These are phyloP conservation scores for Paraphoma chrysanthemicola DNA, from an alignment of 2,329 filamentous ascomycete species.

Conservation along the genomic window DNA sequence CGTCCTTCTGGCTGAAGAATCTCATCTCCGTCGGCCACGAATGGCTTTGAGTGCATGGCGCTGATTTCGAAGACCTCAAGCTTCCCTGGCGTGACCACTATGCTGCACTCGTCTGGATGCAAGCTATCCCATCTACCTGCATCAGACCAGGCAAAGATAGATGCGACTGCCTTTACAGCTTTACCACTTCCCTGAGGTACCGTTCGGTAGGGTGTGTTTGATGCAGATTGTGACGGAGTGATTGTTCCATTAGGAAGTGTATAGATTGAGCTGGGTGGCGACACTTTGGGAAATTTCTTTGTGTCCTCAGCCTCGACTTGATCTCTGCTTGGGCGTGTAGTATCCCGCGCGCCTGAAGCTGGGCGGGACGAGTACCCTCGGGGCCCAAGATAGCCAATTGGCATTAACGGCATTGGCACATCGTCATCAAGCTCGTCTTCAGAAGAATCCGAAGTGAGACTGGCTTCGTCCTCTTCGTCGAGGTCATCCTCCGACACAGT, in stretches of 20 bases:
- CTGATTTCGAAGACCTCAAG: constrained; percentile 68
- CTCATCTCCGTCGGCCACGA: constrained; percentile 49
- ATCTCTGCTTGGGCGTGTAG: constrained; percentile 16
- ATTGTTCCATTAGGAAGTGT: constrained; percentile 61
- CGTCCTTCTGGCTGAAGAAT: constrained; percentile 43
- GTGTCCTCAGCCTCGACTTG: constrained; percentile 25
- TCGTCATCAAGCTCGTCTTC: constrained; percentile 65
- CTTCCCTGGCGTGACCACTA: constrained; percentile 68
- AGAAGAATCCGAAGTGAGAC: constrained; percentile 58
- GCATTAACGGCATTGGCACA: constrained; percentile 47
- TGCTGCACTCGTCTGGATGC: constrained; percentile 67
- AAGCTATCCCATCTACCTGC: constrained; percentile 66
- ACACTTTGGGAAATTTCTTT: constrained; percentile 52
- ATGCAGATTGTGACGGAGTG: constrained; percentile 81
- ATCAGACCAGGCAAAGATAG: constrained; percentile 69
- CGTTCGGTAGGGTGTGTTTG: constrained; percentile 72
- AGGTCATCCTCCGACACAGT: constrained; percentile 52
- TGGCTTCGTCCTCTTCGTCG: constrained; percentile 58
- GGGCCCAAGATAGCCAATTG: constrained; percentile 28
- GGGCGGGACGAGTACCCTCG: constrained; percentile 23
- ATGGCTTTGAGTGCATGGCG: constrained; percentile 54
- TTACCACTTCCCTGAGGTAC: constrained; percentile 59
- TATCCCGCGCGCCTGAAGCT: constrained; percentile 14
- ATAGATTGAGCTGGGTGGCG: constrained; percentile 49
- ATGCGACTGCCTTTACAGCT: constrained; percentile 64